Conservation (phyloP, 768 basidiomycete genomes). For the Leccinum aurantiacum region DNA sequence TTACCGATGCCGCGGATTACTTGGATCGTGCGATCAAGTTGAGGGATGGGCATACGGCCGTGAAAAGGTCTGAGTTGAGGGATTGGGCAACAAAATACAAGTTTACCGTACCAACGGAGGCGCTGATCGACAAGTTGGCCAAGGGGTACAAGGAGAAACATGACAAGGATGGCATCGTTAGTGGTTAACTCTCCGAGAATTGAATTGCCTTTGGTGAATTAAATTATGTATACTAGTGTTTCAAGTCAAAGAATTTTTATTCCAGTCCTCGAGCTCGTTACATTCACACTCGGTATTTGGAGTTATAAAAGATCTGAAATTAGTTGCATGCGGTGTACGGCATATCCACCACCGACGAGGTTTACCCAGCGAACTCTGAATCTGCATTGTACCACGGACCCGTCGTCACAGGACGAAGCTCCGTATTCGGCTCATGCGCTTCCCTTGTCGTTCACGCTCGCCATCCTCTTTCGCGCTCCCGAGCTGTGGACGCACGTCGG, state of each 20-base stretch:
- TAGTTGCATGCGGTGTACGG: too few relatives aligned
- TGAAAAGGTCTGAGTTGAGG: conserved; percentile 8
- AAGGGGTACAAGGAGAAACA: conserved; percentile 1
- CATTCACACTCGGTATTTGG: too few relatives aligned
- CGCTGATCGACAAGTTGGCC: not conserved
- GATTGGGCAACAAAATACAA: conserved; percentile 4
- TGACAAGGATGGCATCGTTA: not conserved
- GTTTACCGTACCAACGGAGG: not conserved
- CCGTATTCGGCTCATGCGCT: too few relatives aligned
- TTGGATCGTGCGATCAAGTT: not conserved
- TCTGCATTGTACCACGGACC: conserved; percentile 60
- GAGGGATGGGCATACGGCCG: not conserved
- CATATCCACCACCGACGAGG: too few relatives aligned
- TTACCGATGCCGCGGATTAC: conserved; percentile 10
- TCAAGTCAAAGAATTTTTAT: not conserved
- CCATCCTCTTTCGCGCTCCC: too few relatives aligned
- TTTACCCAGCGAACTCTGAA: too few relatives aligned
- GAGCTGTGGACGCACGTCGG: too few relatives aligned
- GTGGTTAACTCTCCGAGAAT: not conserved
- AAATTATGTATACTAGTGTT: not conserved
- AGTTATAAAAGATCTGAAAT: too few relatives aligned
- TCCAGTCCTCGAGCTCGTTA: too few relatives aligned
- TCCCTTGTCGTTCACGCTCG: too few relatives aligned
- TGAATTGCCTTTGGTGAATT: not conserved
- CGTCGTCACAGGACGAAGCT: conserved; percentile 65